A percentile compares a stretch with the other conserved stretches of the same genome.
phyloP scores from a whole-genome alignment of 108 stramenopile species.

The Aurantiochytrium sp. region DNA sequence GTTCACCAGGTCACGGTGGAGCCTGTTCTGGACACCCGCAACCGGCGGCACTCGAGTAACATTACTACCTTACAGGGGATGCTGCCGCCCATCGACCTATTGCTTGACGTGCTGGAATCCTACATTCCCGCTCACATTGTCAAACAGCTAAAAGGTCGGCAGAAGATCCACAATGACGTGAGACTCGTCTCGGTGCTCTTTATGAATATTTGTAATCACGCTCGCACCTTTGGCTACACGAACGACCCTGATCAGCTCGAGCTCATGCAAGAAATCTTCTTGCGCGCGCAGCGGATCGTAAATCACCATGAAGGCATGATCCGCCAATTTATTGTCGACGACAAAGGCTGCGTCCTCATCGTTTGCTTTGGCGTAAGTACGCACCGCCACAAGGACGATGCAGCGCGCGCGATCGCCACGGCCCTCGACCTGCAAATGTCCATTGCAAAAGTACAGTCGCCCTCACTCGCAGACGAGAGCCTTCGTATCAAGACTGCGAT shows the following conservation, averaged over 20 bases:
- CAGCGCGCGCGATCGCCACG: slow-evolving; percentile 12
- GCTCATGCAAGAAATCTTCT: slow-evolving; percentile 13
- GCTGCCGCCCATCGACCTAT: slow-evolving; percentile 2
- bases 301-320: slow-evolving; percentile 19
- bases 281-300: slow-evolving; percentile 3
- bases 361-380: slow-evolving; percentile 20
- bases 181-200: background rate
- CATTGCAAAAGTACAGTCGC: background rate
- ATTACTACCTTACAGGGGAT: background rate
- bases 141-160: background rate
- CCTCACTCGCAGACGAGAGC: background rate
- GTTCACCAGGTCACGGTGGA: background rate
- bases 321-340: slow-evolving; percentile 30
- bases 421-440: slow-evolving; percentile 20
- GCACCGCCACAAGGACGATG: background rate
- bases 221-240: background rate
- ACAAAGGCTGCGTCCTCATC: slow-evolving; percentile 32
- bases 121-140: background rate
- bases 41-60: background rate
- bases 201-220: background rate
- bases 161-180: background rate
- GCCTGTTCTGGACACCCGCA: background rate
- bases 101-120: background rate
- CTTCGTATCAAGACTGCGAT: background rate
- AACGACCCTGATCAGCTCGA: background rate